Evolutionary conservation across 2,329 filamentous ascomycete species (phyloP).

Genomic region (Scytalidium lignicola): DNA sequence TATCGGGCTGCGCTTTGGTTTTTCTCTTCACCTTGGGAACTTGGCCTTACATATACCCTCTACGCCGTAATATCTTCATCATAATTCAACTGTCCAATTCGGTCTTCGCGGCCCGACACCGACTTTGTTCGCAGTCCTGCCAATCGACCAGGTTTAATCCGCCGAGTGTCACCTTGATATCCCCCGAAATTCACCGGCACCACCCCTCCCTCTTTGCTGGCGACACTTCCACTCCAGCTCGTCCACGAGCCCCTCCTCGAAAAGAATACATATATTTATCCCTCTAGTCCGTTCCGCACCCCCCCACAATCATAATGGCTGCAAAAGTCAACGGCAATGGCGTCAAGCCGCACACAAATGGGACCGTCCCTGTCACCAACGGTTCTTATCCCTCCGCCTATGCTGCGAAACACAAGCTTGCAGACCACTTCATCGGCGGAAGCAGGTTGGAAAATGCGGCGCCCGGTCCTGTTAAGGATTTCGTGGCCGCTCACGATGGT

Average conservation of each 20-base stretch:
- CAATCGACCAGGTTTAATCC: too few species aligned
- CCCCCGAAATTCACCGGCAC: constrained; percentile 1
- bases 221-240: constrained; percentile 19
- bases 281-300: too few species aligned
- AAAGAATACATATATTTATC: too few species aligned
- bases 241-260: constrained; percentile 10
- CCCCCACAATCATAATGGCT: constrained; percentile 36
- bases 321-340: constrained; percentile 32
- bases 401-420: constrained; percentile 75
- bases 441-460: constrained; percentile 79
- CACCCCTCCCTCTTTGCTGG: constrained; percentile 14
- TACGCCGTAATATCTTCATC: too few species aligned
- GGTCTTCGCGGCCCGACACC: too few species aligned
- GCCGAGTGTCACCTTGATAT: constrained; percentile 3
- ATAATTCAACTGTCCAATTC: too few species aligned
- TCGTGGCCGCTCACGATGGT: constrained; percentile 81
- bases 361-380: constrained; percentile 47
- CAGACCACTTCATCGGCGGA: constrained; percentile 94
- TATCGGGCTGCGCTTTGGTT: too few species aligned
- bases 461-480: constrained; percentile 89
- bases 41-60: too few species aligned
- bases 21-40: too few species aligned
- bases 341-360: constrained; percentile 25
- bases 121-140: too few species aligned
- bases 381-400: constrained; percentile 54